Conservation (phyloP, 2,329 filamentous ascomycete genomes). For the Microdochium trichocladiopsis region DNA sequence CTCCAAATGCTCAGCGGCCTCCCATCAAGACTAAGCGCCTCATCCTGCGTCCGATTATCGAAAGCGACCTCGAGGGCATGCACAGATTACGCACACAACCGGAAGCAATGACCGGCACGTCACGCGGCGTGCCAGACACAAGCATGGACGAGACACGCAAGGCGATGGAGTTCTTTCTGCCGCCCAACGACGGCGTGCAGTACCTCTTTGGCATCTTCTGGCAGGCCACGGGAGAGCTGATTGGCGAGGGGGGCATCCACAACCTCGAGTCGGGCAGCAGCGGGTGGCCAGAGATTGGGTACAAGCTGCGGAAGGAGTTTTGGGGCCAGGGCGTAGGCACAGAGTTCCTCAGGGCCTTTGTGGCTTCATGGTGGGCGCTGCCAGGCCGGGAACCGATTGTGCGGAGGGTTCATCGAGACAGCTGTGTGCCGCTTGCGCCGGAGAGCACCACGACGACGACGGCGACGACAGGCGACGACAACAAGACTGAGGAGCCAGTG, state of each 20-base stretch:
- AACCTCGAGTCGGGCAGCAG: constrained; percentile 1
- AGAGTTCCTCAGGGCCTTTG: constrained; percentile 11
- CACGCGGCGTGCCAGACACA: constrained; percentile 10
- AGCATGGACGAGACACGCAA: constrained; percentile 11
- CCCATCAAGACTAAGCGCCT: constrained; percentile 15
- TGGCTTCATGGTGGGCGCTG: constrained; percentile 14
- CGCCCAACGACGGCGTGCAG: not conserved
- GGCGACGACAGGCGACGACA: not conserved
- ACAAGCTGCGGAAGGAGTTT: constrained; percentile 12
- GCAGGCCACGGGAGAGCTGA: constrained; percentile 34
- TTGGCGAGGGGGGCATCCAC: constrained; percentile 25
- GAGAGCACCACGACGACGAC: not conserved
- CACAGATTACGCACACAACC: constrained; percentile 12
- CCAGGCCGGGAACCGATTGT: constrained; percentile 5
- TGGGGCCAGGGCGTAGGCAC: constrained; percentile 16
- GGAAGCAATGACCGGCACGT: constrained; percentile 14
- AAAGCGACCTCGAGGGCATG: constrained; percentile 2
- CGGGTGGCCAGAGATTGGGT: constrained; percentile 18
- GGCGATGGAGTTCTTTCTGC: constrained; percentile 7
- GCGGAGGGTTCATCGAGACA: constrained; percentile 1
- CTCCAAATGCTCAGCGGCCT: constrained; percentile 8
- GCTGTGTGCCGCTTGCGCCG: not conserved
- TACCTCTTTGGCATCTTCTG: constrained; percentile 5
- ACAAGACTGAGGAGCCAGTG: not conserved
- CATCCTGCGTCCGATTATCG: constrained; percentile 12